phyloP scores from a whole-genome alignment of 352 stramenopile species.

The Phytophthora pluvialis region DNA sequence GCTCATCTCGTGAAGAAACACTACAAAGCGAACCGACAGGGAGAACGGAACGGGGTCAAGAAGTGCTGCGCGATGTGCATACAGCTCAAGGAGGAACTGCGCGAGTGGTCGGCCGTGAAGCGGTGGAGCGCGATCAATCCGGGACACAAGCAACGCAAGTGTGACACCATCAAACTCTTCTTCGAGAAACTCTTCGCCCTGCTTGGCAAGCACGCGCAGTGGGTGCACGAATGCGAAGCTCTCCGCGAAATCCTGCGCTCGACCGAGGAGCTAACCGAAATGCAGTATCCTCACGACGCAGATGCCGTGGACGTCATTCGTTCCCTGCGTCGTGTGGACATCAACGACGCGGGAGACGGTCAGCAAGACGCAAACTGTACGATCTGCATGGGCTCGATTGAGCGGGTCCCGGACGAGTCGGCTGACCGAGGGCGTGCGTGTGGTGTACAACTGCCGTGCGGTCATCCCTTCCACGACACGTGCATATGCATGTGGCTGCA shows the following conservation, averaged over 20 bases:
- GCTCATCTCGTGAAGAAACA: slow-evolving; percentile 46
- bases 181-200: slow-evolving; percentile 55
- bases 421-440: slow-evolving; percentile 20
- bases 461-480: slow-evolving; percentile 79
- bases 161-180: slow-evolving; percentile 47
- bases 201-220: slow-evolving; percentile 45
- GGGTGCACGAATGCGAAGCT: slow-evolving; percentile 52
- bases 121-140: slow-evolving; percentile 52
- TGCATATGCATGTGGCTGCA: slow-evolving; percentile 79
- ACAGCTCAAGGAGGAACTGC: slow-evolving; percentile 48
- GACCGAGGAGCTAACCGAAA: slow-evolving; percentile 49
- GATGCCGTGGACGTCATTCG: slow-evolving; percentile 50
- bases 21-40: slow-evolving; percentile 23
- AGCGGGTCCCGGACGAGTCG: slow-evolving; percentile 6
- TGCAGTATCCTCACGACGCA: slow-evolving; percentile 61
- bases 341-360: slow-evolving; percentile 1
- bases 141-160: slow-evolving; percentile 58
- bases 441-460: slow-evolving; percentile 51
- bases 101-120: slow-evolving; percentile 47
- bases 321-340: slow-evolving; percentile 45
- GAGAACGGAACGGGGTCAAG: slow-evolving; percentile 33
- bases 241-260: slow-evolving; percentile 59
- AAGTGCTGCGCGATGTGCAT: slow-evolving; percentile 50
- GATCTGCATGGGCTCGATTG: slow-evolving; percentile 60
- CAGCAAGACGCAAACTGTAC: slow-evolving; percentile 42